Evolutionary conservation across 345 rosid species (phyloP).

Genomic region (Populus nigra): DNA sequence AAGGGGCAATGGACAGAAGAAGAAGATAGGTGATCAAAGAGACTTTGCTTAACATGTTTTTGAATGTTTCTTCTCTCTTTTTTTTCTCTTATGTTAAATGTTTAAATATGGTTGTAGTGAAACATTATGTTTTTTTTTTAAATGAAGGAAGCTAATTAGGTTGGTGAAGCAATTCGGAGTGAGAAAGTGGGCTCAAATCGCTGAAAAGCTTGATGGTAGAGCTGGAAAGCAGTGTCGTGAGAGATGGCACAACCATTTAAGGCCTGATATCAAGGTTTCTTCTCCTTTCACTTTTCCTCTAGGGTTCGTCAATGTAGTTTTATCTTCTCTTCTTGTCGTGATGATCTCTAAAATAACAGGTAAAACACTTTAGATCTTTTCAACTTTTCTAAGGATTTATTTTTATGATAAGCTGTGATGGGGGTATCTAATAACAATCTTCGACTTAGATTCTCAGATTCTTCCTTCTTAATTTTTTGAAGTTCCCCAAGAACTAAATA

Average conservation of each 20-base stretch:
- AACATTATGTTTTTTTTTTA: constrained; percentile 2
- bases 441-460: background rate
- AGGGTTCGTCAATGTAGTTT: background rate
- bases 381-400: background rate
- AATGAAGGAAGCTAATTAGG: constrained; percentile 59
- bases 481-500: background rate
- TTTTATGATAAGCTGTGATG: background rate
- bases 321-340: background rate
- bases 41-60: background rate
- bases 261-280: constrained; percentile 84
- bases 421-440: background rate
- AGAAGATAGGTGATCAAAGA: constrained; percentile 67
- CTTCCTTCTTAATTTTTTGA: background rate
- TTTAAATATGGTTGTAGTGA: background rate
- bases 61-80: too few species aligned
- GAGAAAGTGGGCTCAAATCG: constrained; percentile 86
- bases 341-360: background rate
- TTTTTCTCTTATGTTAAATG: background rate
- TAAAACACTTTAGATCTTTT: background rate
- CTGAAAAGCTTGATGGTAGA: constrained; percentile 71
- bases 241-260: constrained; percentile 97
- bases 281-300: background rate
- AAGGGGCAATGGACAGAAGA: constrained; percentile 97
- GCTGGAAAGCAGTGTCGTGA: constrained; percentile 98
- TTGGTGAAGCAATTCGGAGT: constrained; percentile 84